phyloP scores from a whole-genome alignment of 352 stramenopile species.

The Blastocystis sp. region DNA sequence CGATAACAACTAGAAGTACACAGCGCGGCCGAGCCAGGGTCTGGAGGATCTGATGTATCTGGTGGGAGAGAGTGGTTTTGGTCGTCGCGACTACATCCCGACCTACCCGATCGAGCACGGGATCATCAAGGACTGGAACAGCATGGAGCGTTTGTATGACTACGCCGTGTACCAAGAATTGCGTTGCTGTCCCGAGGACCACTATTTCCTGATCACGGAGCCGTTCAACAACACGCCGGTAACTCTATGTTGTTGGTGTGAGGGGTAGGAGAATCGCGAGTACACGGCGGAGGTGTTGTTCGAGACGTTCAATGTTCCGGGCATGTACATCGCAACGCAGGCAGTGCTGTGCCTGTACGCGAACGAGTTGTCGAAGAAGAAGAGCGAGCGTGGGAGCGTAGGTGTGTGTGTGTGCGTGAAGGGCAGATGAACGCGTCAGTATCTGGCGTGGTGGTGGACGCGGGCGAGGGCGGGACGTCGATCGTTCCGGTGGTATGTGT shows the following conservation, averaged over 20 bases:
- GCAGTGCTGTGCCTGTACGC: constrained; percentile 85
- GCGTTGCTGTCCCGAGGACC: constrained; percentile 86
- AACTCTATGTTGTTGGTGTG: not conserved
- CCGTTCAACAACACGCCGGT: constrained; percentile 84
- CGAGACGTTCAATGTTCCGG: constrained; percentile 81
- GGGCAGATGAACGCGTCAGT: constrained; percentile 78
- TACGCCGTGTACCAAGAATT: constrained; percentile 87
- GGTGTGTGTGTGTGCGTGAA: not conserved
- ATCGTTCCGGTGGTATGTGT: constrained; percentile 82
- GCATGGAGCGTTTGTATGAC: constrained; percentile 90
- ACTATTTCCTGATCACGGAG: constrained; percentile 86
- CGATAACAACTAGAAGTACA: constrained; percentile 9
- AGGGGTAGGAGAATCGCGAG: constrained; percentile 83
- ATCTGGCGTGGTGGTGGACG: constrained; percentile 88
- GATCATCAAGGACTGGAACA: constrained; percentile 83
- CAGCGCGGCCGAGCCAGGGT: constrained; percentile 80
- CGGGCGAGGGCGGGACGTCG: constrained; percentile 87
- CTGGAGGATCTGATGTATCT: constrained; percentile 91
- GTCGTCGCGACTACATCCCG: constrained; percentile 84
- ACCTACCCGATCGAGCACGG: constrained; percentile 80
- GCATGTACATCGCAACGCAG: constrained; percentile 89
- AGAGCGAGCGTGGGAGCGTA: constrained; percentile 72
- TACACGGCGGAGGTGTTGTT: constrained; percentile 83
- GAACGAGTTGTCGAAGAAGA: constrained; percentile 65
- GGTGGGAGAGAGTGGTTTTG: constrained; percentile 87